A percentile compares a stretch with the other conserved stretches of the same genome.
phyloP scores from a whole-genome alignment of 2,329 filamentous ascomycete genomes.

The Phialophora expanda region DNA sequence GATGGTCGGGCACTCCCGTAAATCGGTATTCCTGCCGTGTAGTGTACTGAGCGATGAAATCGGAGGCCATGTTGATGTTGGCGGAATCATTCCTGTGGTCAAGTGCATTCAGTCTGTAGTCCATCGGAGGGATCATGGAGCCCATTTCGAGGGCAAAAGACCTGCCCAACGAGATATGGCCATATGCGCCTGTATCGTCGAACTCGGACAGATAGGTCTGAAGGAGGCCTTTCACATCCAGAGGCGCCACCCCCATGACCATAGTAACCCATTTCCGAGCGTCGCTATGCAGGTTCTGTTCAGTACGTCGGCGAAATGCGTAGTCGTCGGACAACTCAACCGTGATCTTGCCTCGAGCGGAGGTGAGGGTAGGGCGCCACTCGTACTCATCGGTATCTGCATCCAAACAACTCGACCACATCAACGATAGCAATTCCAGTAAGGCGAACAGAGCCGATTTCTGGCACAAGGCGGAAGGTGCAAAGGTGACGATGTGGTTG shows the following conservation, averaged over 20 bases:
- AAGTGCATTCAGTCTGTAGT: slow-evolving; percentile 83
- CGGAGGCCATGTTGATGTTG: slow-evolving; percentile 87
- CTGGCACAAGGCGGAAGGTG: slow-evolving; percentile 89
- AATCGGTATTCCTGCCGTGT: slow-evolving; percentile 95
- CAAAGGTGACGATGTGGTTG: slow-evolving; percentile 79
- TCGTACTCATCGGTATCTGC: slow-evolving; percentile 93
- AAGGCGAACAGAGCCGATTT: slow-evolving; percentile 89
- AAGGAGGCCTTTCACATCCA: slow-evolving; percentile 92
- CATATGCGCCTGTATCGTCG: slow-evolving; percentile 87
- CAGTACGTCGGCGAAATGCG: slow-evolving; percentile 75
- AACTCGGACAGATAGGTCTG: slow-evolving; percentile 95
- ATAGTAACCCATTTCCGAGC: slow-evolving; percentile 80
- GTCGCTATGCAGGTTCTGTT: slow-evolving; percentile 76
- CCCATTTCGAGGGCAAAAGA: slow-evolving; percentile 96
- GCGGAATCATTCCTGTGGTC: slow-evolving; percentile 70
- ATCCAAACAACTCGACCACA: slow-evolving; percentile 95
- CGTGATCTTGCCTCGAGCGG: slow-evolving; percentile 74
- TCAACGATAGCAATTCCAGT: slow-evolving; percentile 85
- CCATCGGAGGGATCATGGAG: slow-evolving; percentile 79
- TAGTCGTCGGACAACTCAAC: slow-evolving; percentile 96
- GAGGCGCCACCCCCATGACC: slow-evolving; percentile 81
- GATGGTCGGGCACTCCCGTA: slow-evolving; percentile 74
- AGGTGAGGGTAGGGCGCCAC: slow-evolving; percentile 80
- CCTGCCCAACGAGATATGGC: slow-evolving; percentile 86
- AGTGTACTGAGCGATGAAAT: slow-evolving; percentile 96